Evolutionary conservation across 768 basidiomycete species (phyloP).

Genomic region (Auricularia sp.): DNA sequence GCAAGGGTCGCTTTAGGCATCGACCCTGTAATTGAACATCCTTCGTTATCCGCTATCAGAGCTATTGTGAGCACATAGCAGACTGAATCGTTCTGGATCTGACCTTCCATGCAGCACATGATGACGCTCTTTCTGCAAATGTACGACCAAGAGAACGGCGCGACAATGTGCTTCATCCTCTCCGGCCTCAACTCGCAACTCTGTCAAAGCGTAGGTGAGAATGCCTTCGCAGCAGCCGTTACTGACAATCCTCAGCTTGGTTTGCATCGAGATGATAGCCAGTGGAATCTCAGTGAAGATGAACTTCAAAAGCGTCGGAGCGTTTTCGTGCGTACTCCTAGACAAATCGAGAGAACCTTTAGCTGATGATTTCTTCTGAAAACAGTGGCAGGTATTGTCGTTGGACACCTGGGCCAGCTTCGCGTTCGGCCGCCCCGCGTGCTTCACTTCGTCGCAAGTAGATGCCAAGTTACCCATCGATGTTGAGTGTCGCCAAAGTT

Average conservation of each 20-base stretch:
- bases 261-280: background rate
- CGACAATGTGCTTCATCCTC: background rate
- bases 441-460: slow-evolving; percentile 55
- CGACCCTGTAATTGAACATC: background rate
- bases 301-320: background rate
- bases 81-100: background rate
- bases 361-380: background rate
- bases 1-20: slow-evolving; percentile 30
- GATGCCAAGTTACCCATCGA: slow-evolving; percentile 55
- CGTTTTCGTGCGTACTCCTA: background rate
- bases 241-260: background rate
- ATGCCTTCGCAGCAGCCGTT: no score
- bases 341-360: background rate
- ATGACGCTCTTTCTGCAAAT: background rate
- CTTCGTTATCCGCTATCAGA: background rate
- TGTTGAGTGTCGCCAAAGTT: slow-evolving; percentile 37
- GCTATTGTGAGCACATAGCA: background rate
- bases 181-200: background rate
- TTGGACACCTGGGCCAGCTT: slow-evolving; percentile 16
- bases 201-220: background rate
- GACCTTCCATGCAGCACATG: background rate
- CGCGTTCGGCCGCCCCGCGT: slow-evolving; percentile 61
- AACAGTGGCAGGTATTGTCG: background rate
- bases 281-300: background rate
- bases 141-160: background rate